Conservation (phyloP, 306 rosid species). For the Fragaria nilgerrensis region DNA sequence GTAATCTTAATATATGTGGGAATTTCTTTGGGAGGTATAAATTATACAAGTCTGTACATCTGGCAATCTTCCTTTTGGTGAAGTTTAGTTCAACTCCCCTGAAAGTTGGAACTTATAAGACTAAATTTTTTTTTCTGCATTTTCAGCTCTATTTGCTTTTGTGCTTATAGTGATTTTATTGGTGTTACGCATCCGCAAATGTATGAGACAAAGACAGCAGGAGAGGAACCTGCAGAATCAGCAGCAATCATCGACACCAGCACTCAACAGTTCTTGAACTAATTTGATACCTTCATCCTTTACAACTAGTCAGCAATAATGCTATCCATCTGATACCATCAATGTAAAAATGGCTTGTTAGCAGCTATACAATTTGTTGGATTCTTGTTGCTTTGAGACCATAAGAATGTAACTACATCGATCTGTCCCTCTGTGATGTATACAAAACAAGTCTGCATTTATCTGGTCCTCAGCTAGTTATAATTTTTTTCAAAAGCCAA, state of each 20-base stretch:
- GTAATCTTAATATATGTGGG: background rate
- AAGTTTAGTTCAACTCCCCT: background rate
- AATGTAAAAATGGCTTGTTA: background rate
- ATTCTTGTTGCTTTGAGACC: background rate
- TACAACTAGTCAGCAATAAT: background rate
- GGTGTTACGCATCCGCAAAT: conserved; percentile 8
- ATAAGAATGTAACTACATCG: background rate
- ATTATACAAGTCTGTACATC: background rate
- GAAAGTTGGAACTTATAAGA: background rate
- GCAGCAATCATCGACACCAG: background rate
- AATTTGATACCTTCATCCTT: too few species aligned
- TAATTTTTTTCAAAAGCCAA: background rate
- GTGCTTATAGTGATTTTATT: background rate
- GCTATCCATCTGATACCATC: background rate
- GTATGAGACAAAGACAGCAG: background rate
- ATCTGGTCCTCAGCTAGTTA: background rate
- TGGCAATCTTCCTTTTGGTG: background rate
- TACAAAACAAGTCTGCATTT: background rate
- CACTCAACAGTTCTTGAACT: background rate
- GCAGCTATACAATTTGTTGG: background rate
- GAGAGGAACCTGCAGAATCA: background rate
- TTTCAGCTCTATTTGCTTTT: background rate
- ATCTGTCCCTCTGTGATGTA: too few species aligned
- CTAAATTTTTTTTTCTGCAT: background rate
- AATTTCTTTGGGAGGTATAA: background rate